A percentile compares a stretch with the other conserved stretches of the same genome.
Conservation (phyloP, 805 yeast genomes). For the Lachancea cidri region DNA sequence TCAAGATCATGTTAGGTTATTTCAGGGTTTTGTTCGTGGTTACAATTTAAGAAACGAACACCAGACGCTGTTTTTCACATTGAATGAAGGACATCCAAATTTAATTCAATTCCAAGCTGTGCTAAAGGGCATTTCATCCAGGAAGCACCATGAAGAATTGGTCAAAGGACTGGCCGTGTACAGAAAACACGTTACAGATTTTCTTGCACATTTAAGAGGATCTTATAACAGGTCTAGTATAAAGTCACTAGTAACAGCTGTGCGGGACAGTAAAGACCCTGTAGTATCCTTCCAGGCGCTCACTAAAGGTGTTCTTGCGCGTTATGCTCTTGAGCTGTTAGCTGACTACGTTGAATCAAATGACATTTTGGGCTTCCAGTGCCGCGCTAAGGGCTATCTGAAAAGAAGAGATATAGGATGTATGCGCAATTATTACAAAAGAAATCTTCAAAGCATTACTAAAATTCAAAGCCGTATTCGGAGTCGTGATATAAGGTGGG, state of each 20-base stretch:
- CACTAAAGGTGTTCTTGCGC: constrained; percentile 56
- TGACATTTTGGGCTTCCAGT: constrained; percentile 44
- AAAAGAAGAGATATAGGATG: constrained; percentile 36
- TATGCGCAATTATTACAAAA: constrained; percentile 44
- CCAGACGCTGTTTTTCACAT: not conserved
- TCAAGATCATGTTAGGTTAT: not conserved
- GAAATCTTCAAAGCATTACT: constrained; percentile 54
- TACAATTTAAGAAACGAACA: not conserved
- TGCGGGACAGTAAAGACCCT: constrained; percentile 8
- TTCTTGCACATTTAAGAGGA: constrained; percentile 6
- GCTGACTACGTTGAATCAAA: constrained; percentile 49
- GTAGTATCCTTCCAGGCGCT: constrained; percentile 45
- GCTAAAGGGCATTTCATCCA: not conserved
- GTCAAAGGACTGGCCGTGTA: not conserved
- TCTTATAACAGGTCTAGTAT: constrained; percentile 3
- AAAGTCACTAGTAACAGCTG: constrained; percentile 6
- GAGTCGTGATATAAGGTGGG: constrained; percentile 59
- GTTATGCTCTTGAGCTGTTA: constrained; percentile 52
- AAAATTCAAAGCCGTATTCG: constrained; percentile 71
- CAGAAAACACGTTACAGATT: not conserved
- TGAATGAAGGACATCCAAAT: not conserved
- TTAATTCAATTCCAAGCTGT: constrained; percentile 5
- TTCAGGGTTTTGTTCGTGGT: constrained; percentile 3
- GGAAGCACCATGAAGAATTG: not conserved
- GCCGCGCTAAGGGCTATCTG: constrained; percentile 44